These are phyloP conservation scores for Ramaria sp. DNA, from an alignment of 768 basidiomycete genomes.

Conservation along the genomic window DNA sequence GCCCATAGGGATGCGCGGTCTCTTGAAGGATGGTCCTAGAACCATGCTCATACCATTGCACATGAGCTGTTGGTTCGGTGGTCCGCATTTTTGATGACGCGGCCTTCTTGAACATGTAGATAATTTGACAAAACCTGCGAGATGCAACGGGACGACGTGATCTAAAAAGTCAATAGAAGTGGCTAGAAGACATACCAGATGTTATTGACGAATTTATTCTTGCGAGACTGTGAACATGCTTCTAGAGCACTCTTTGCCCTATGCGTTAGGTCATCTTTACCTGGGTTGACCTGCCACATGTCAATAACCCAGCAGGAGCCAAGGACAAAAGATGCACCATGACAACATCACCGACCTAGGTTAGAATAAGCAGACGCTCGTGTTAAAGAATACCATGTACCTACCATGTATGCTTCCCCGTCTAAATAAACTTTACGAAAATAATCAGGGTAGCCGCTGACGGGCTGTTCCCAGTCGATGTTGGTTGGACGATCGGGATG, in stretches of 20 bases:
- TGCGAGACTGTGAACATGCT: conserved; percentile 30
- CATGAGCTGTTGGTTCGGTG: conserved; percentile 47
- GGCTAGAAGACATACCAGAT: conserved; percentile 42
- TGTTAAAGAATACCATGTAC: conserved; percentile 26
- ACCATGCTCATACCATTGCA: conserved; percentile 61
- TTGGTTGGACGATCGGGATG: conserved; percentile 19
- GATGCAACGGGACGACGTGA: background rate
- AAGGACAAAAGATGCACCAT: conserved; percentile 30
- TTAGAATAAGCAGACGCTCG: background rate
- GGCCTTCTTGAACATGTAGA: conserved; percentile 44
- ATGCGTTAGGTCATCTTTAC: conserved; percentile 32
- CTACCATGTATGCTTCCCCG: conserved; percentile 43
- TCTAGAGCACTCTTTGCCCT: conserved; percentile 31
- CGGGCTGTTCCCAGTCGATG: conserved; percentile 24
- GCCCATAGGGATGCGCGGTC: conserved; percentile 47
- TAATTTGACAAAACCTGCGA: conserved; percentile 59
- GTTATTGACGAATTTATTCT: conserved; percentile 44
- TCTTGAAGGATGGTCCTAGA: conserved; percentile 59
- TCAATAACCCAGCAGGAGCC: background rate
- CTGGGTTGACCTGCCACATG: conserved; percentile 28
- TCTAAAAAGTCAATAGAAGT: background rate
- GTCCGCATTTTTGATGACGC: background rate
- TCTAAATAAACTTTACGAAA: conserved; percentile 45
- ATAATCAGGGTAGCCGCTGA: conserved; percentile 18
- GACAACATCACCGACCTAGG: conserved; percentile 52